Conservation (phyloP, 1,139 yeast species). For the Pichia sp. region DNA sequence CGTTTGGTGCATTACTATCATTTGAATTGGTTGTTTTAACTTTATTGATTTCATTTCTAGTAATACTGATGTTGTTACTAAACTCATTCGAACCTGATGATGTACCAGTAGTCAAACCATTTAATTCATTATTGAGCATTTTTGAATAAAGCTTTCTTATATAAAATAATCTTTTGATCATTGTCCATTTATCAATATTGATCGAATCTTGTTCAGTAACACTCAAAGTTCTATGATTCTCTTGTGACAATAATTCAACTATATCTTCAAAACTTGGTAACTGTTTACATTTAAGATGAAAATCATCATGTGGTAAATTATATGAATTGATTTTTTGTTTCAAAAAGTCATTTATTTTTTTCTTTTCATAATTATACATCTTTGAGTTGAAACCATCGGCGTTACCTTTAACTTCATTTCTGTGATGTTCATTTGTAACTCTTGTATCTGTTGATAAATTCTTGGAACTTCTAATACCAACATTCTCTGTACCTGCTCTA, state of each 20-base stretch:
- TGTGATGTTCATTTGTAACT: conserved; percentile 59
- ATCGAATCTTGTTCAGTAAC: conserved; percentile 16
- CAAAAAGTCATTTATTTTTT: conserved; percentile 48
- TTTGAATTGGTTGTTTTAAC: background rate
- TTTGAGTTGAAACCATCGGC: conserved; percentile 40
- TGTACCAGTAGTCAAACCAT: background rate
- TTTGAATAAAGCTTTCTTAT: conserved; percentile 46
- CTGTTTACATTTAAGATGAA: conserved; percentile 37
- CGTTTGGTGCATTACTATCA: conserved; percentile 1
- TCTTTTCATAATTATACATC: conserved; percentile 42
- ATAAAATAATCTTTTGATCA: conserved; percentile 63
- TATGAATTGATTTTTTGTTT: conserved; percentile 34
- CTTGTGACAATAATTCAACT: conserved; percentile 42
- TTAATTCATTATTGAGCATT: background rate
- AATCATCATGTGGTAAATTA: conserved; percentile 35
- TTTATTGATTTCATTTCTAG: background rate
- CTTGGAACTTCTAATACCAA: conserved; percentile 79
- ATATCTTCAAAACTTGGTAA: conserved; percentile 57
- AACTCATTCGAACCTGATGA: background rate
- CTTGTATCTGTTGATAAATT: conserved; percentile 75
- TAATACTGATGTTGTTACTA: background rate
- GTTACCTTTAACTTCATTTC: conserved; percentile 66
- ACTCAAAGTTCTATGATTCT: conserved; percentile 30
- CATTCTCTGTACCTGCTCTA: conserved; percentile 81
- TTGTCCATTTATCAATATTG: conserved; percentile 57